Evolutionary conservation across 805 yeast genomes (phyloP).

Genomic region (Cyberlindnera saturnus): DNA sequence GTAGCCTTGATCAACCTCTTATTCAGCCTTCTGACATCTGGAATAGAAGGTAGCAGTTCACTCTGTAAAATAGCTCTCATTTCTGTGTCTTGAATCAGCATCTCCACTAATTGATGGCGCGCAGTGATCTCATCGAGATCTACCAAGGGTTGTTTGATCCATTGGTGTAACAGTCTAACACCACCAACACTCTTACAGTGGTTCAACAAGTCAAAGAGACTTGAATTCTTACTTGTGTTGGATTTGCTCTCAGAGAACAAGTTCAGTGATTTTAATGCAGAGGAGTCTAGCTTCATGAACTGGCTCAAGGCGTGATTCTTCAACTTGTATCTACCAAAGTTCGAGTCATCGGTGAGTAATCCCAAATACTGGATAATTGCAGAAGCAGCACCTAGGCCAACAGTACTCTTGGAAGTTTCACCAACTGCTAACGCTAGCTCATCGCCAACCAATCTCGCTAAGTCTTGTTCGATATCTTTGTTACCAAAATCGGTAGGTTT

Average conservation of each 20-base stretch:
- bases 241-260: constrained; percentile 53
- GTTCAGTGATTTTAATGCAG: constrained; percentile 85
- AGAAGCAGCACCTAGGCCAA: constrained; percentile 57
- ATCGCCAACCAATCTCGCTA: constrained; percentile 60
- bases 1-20: constrained; percentile 51
- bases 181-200: constrained; percentile 91
- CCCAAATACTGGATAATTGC: constrained; percentile 68
- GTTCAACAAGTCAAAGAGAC: constrained; percentile 79
- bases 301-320: constrained; percentile 66
- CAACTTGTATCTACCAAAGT: constrained; percentile 49
- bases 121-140: constrained; percentile 49
- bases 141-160: constrained; percentile 95
- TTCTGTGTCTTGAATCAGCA: constrained; percentile 62
- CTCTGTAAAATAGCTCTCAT: constrained; percentile 60
- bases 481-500: constrained; percentile 51
- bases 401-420: constrained; percentile 41
- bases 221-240: constrained; percentile 34
- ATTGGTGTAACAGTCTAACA: constrained; percentile 76
- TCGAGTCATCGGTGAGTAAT: constrained; percentile 49
- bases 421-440: constrained; percentile 49
- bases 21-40: constrained; percentile 73
- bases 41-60: constrained; percentile 64
- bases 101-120: constrained; percentile 72
- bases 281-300: constrained; percentile 84
- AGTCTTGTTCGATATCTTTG: constrained; percentile 72